Evolutionary conservation across 306 rosid species (phyloP), one percentile per base, ranked within the genome.

Genomic region (Acacia crassicarpa): DNA sequence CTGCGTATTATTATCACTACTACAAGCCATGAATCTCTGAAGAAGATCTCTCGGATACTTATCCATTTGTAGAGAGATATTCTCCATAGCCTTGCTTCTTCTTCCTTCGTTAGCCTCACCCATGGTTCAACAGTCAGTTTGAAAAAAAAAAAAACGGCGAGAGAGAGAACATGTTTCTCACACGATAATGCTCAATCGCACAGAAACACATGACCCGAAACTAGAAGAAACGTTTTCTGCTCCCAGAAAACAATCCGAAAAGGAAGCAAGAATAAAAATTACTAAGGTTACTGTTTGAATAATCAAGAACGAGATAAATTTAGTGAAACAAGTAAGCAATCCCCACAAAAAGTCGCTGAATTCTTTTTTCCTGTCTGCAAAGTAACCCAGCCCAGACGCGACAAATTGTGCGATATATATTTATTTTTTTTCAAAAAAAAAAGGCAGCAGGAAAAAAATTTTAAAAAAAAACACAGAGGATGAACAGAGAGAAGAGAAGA

Each of bases 31-130:
- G 63, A 96, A 85, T 66, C 91, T 91, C 81, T 89, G 91, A 59
- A 96, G 85, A 83, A 96, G 91, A 93, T 96, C 99, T 81, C 92
- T 92, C 11, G 98, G 97, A 84, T 78, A 88, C 19, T 86, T 88
- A 1, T 92, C 94, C 72, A 85, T 87, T 81, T 83, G 83, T 72
- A 87, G 54, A 78, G 84, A 78, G 6, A 83, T 32, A 43, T 77
- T 87, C 66, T 87, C 88, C 83, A 83, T 77, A 69, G 73, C 86
- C 80, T 76, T 76, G 44, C 69, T 83, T 43, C 89, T 88, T 70
- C 91, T 75, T 30, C 87, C 78, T 78, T 89, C 84, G 59, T 82
- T 82, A 14, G 87, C 85, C 74, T 89, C 93, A 0, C 82, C 92
- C 96, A 91, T 89, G 17, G 48, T 79, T 79, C 19, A 41, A 45